These are phyloP conservation scores for Exophiala calicioides DNA, from an alignment of 2,329 filamentous ascomycete species.

Conservation along the genomic window DNA sequence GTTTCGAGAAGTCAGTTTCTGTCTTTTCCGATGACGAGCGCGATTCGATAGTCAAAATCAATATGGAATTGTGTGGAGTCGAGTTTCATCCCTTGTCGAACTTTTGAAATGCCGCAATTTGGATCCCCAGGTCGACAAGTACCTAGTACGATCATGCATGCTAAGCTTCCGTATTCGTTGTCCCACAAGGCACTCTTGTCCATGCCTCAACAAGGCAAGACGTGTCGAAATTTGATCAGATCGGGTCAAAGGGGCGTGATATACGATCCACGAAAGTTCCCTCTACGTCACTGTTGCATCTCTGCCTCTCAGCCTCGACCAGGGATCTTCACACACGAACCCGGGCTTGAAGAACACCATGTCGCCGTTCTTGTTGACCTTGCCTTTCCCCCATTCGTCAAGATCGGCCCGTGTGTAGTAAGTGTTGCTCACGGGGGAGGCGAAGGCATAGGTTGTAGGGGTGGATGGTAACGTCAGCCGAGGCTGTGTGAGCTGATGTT, in stretches of 20 bases:
- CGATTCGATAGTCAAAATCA: too few relatives aligned
- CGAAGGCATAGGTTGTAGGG: conserved; percentile 7
- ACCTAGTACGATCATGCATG: too few relatives aligned
- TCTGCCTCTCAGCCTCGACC: conserved; percentile 16
- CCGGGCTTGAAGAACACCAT: conserved; percentile 31
- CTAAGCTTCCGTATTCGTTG: too few relatives aligned
- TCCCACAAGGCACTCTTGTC: too few relatives aligned
- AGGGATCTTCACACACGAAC: conserved; percentile 31
- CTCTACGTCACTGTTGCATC: not conserved
- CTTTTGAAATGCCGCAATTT: too few relatives aligned
- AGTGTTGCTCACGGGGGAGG: conserved; percentile 14
- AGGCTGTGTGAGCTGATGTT: not conserved
- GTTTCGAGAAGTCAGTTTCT: too few relatives aligned
- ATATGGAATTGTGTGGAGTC: too few relatives aligned
- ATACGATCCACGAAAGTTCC: too few relatives aligned
- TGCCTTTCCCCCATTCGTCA: conserved; percentile 17
- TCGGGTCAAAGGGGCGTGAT: not conserved
- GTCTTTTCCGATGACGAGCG: too few relatives aligned
- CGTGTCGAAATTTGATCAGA: not conserved
- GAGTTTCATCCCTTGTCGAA: too few relatives aligned
- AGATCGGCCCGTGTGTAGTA: conserved; percentile 19
- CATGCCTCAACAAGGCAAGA: too few relatives aligned
- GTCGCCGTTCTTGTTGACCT: conserved; percentile 29
- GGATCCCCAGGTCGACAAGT: too few relatives aligned
- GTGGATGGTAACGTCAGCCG: not conserved